Evolutionary conservation across 2,329 filamentous ascomycete genomes (phyloP), one percentile per base, ranked within the genome.

Genomic region (Monosporascus sp.): DNA sequence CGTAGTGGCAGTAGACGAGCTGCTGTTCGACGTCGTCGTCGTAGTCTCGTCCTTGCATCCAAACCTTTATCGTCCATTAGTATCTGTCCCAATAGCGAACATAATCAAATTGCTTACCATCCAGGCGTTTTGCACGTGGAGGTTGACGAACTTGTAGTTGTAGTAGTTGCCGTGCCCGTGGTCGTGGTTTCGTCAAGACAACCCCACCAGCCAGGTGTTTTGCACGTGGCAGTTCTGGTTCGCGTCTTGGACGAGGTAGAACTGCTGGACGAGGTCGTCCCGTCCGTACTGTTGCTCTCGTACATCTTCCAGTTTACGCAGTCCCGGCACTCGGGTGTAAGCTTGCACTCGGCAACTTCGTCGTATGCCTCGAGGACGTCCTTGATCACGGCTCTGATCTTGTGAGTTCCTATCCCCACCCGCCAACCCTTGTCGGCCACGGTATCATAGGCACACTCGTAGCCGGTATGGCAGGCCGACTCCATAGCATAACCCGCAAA

Each of bases 221-320:
- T 81, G 72, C 92, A 96, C 0, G 91, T 96, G 52, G 86, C 85
- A 0, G 92, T 96, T 45, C 91, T 80, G 1, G 87, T 91, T 50
- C 80, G 72, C 3, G 84, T 88, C 44, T 80, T 84, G 2, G 78
- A 78, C 1, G 80, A 78, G 1, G 80, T 81, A 1, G 79, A 78
- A 4, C 75, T 77, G 2, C 77, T 76, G 3, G 74, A 77, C 2
- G 82, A 78, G 0, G 84, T 84, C 0, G 87, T 88, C 0, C 85
- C 91, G 1, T 92, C 87, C 2, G 89, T 94, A 31, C 88, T 88
- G 67, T 97, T 97, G 68, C 91, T 96, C 70, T 92, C 87, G 66
- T 90, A 95, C 77, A 91, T 96, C 65, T 96, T 95, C 94, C 94
- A 97, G 52, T 87, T 85, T 54, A 84, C 89, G 65, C 93, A 97